These are phyloP conservation scores for Coniosporium apollinis DNA, from an alignment of 495 filamentous ascomycete species.

Conservation along the genomic window DNA sequence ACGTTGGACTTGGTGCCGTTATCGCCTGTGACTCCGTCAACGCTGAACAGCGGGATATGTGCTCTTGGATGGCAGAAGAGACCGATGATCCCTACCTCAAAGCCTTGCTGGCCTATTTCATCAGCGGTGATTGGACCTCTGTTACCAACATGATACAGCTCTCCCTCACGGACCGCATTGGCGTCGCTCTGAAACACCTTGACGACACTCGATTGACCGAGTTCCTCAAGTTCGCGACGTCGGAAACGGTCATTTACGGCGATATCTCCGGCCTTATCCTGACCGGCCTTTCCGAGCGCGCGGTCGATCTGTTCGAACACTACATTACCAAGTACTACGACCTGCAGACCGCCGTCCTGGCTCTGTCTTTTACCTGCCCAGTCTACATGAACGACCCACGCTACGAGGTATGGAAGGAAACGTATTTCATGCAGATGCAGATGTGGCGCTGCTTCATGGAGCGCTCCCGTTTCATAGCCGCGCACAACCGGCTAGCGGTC, in stretches of 20 bases:
- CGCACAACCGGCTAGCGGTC: slow-evolving; percentile 18
- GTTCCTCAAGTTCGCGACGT: slow-evolving; percentile 49
- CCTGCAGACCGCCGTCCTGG: slow-evolving; percentile 74
- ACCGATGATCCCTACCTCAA: slow-evolving; percentile 72
- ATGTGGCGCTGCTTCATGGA: slow-evolving; percentile 48
- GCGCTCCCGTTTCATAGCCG: slow-evolving; percentile 37
- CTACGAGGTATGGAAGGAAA: slow-evolving; percentile 62
- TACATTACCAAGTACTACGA: slow-evolving; percentile 80
- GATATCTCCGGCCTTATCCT: slow-evolving; percentile 80
- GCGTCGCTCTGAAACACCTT: slow-evolving; percentile 72
- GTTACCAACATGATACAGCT: slow-evolving; percentile 70
- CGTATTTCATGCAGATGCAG: slow-evolving; percentile 71
- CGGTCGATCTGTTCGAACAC: slow-evolving; percentile 69
- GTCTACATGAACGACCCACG: slow-evolving; percentile 65
- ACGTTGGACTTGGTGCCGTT: slow-evolving; percentile 31
- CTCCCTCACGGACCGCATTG: slow-evolving; percentile 69
- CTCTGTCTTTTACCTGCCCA: slow-evolving; percentile 65
- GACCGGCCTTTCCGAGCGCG: slow-evolving; percentile 62
- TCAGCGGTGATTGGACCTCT: slow-evolving; percentile 70
- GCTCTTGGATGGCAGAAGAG: slow-evolving; percentile 44
- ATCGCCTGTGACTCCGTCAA: slow-evolving; percentile 36
- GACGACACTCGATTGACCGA: slow-evolving; percentile 55
- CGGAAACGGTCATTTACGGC: slow-evolving; percentile 49
- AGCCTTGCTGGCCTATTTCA: slow-evolving; percentile 81
- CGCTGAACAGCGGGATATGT: slow-evolving; percentile 26